Evolutionary conservation across 1,284 basidiomycete genomes (phyloP).

Genomic region (Kalmanozyma brasiliensis): DNA sequence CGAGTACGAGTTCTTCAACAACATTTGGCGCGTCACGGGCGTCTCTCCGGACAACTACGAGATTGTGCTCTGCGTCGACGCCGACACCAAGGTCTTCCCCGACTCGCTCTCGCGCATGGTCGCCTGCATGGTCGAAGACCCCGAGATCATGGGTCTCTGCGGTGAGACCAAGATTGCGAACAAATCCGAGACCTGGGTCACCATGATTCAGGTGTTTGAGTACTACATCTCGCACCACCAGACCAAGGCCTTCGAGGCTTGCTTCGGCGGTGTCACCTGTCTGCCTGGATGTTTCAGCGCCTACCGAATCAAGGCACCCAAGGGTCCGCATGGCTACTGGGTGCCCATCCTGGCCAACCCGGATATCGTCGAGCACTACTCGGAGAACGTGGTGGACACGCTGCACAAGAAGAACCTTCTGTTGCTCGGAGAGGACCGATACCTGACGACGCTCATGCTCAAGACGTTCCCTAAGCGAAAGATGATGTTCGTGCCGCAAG

Average conservation of each 20-base stretch:
- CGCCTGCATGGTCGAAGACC: conserved; percentile 70
- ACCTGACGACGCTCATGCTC: conserved; percentile 71
- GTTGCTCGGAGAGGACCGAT: conserved; percentile 70
- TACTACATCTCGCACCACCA: conserved; percentile 99
- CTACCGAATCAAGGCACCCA: conserved; percentile 71
- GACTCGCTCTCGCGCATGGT: conserved; percentile 70
- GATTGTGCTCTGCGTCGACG: conserved; percentile 70
- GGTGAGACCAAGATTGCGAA: conserved; percentile 71
- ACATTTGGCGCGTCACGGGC: conserved; percentile 70
- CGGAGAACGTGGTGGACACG: conserved; percentile 71
- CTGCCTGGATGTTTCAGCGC: conserved; percentile 70
- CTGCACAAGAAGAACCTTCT: conserved; percentile 71
- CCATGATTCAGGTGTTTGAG: conserved; percentile 80
- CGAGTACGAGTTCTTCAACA: conserved; percentile 71
- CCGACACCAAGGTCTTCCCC: conserved; percentile 70
- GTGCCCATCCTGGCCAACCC: conserved; percentile 70
- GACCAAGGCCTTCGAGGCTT: conserved; percentile 72
- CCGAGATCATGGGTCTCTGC: conserved; percentile 71
- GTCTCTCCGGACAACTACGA: conserved; percentile 70
- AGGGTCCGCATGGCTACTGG: conserved; percentile 70
- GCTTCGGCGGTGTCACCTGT: conserved; percentile 70
- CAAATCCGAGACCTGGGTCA: conserved; percentile 71
- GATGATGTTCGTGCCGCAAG: conserved; percentile 70
- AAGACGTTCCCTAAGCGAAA: conserved; percentile 71
- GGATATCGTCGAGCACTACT: conserved; percentile 71